Evolutionary conservation across 1,284 basidiomycete genomes (phyloP).

Genomic region (Takashimella tepidaria): DNA sequence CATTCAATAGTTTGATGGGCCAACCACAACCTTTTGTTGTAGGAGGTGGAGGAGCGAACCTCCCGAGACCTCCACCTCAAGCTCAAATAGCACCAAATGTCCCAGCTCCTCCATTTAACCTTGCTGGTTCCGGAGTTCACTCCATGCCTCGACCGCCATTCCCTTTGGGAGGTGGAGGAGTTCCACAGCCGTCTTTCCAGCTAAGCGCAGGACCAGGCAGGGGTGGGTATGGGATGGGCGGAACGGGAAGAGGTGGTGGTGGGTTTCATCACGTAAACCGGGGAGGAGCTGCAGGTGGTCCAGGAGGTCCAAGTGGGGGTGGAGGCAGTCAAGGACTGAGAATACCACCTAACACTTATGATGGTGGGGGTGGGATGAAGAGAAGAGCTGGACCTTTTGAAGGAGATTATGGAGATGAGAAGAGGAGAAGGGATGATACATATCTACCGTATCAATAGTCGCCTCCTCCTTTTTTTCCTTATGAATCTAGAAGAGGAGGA

Average conservation of each 20-base stretch:
- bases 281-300: neutral
- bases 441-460: too few relatives aligned
- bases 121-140: too few relatives aligned
- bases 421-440: neutral
- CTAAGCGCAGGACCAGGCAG: neutral
- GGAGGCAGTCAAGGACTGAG: neutral
- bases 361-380: neutral
- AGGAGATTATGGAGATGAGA: neutral
- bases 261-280: neutral
- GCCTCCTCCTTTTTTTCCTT: too few relatives aligned
- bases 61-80: too few relatives aligned
- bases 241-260: neutral
- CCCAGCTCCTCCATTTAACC: too few relatives aligned
- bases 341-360: neutral
- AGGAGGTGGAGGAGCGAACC: too few relatives aligned
- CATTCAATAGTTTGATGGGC: too few relatives aligned
- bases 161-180: neutral
- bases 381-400: neutral
- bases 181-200: neutral
- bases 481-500: too few relatives aligned
- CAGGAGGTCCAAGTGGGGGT: neutral
- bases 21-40: too few relatives aligned
- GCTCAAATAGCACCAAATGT: too few relatives aligned
- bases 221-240: neutral
- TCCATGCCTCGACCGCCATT: neutral